Evolutionary conservation across 495 filamentous ascomycete genomes (phyloP), one percentile per base, ranked within the genome.

Genomic region (Tuber calosporum): DNA sequence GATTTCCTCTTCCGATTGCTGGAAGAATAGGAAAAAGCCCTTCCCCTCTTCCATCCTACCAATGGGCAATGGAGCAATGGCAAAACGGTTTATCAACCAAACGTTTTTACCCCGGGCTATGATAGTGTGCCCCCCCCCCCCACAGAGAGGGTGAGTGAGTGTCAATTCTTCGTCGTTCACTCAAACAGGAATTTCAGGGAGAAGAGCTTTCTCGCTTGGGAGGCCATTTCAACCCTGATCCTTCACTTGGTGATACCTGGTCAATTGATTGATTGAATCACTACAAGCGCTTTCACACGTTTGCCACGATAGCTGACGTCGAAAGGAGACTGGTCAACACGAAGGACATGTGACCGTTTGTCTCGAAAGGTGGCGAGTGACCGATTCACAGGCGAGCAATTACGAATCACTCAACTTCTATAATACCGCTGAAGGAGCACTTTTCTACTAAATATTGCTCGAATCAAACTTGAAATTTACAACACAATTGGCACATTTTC

Each of bases 281-380:
- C 37, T 48, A 26, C 37, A 13, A 41, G 69, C 41, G 30, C 37
- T 39, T 22, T 69, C 42, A 69, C 68, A 68, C 66, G 66, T 75
- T 75, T 58, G 72, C 70, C 70, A 74, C 41, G 72, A 74, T 74
- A 75, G 34, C 62, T 45, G 40, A 66, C 13, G 62, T 53, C 66
- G 73, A 36, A 19, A 48, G 39, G 66, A 42, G 74, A 74, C 45
- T 69, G 74, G 73, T 53, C 45, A 72, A 53, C 73, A 74, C 74
- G 66, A 26, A 68, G 70, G 39, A 70, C 74, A 76, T 76, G 74
- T 76, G 74, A 76, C 75, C 40, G 48, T 13, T 69, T 75, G 74
- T 76, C 74, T 76, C 74, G 53, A 62, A 62, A 3, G 26, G 53
- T 62, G 53, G 53, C 26, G 53, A 62, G 53, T 62, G 53, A 62